Conservation (phyloP, 169 alveolate genomes). For the Plasmodium vivax region DNA sequence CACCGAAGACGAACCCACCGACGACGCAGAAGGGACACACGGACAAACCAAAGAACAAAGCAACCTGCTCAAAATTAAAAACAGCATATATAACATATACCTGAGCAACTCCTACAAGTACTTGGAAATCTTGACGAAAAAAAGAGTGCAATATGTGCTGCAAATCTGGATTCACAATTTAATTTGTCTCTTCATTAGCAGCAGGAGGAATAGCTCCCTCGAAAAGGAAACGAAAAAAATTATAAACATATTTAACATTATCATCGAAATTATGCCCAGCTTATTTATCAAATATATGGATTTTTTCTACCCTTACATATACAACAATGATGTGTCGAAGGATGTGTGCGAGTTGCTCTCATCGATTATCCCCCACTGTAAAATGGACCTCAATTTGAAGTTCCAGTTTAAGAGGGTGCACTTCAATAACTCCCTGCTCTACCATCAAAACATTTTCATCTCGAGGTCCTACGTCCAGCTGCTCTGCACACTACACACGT, state of each 20-base stretch:
- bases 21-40: background rate
- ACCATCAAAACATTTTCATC: conserved; percentile 46
- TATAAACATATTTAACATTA: conserved; percentile 50
- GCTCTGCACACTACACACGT: conserved; percentile 66
- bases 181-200: conserved; percentile 29
- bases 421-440: conserved; percentile 31
- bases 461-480: conserved; percentile 65
- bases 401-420: conserved; percentile 49
- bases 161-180: conserved; percentile 63
- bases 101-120: conserved; percentile 24
- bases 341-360: conserved; percentile 74
- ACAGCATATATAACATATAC: conserved; percentile 61
- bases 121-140: conserved; percentile 29
- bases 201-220: conserved; percentile 44
- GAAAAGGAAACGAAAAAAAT: conserved; percentile 69
- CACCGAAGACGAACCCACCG: background rate
- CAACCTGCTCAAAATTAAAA: conserved; percentile 3
- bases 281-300: conserved; percentile 50
- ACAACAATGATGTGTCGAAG: conserved; percentile 60
- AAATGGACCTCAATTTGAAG: conserved; percentile 23
- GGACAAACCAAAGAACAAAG: background rate
- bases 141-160: conserved; percentile 26
- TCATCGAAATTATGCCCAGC: conserved; percentile 60
- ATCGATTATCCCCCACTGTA: conserved; percentile 58
- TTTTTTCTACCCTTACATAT: conserved; percentile 58